Percentiles rank a stretch among this genome's conserved stretches.
These are phyloP conservation scores for Gentiana macrophylla DNA, from an alignment of 257 asterid species.

Conservation along the genomic window DNA sequence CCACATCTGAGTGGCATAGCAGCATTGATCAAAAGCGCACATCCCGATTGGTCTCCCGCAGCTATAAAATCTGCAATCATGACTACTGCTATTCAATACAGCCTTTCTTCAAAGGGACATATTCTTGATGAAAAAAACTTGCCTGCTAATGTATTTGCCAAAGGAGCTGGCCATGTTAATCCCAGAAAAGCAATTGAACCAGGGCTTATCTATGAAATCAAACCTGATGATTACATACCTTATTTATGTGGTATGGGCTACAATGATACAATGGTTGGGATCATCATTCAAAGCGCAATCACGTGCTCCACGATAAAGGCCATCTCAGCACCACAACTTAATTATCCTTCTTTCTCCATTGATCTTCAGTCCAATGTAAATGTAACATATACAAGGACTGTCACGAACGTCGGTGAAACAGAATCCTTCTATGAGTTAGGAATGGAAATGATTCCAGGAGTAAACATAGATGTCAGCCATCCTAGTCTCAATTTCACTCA, in stretches of 20 bases:
- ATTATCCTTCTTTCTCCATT: conserved; percentile 17
- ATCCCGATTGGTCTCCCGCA: conserved; percentile 2
- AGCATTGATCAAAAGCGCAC: not conserved
- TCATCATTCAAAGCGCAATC: not conserved
- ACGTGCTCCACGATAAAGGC: not conserved
- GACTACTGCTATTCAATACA: not conserved
- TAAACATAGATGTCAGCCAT: conserved; percentile 4
- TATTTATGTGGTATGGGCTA: conserved; percentile 12
- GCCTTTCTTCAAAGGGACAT: not conserved
- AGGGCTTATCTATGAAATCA: conserved; percentile 13
- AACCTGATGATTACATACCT: conserved; percentile 6
- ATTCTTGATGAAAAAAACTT: not conserved
- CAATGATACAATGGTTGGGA: not conserved
- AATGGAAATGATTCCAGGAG: not conserved
- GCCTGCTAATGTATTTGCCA: conserved; percentile 13
- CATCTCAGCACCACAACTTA: conserved; percentile 8
- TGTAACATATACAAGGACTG: conserved; percentile 8
- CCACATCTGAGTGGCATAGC: conserved; percentile 1
- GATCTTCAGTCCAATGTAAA: not conserved
- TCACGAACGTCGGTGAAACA: conserved; percentile 16
- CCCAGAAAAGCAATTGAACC: conserved; percentile 10
- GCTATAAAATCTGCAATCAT: conserved; percentile 5
- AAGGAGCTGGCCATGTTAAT: conserved; percentile 11
- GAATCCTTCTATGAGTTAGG: conserved; percentile 4
- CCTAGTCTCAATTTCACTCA: not conserved